Conservation (phyloP, 225 moss, liverwort and hornwort species). For the Bryum argenteum region DNA sequence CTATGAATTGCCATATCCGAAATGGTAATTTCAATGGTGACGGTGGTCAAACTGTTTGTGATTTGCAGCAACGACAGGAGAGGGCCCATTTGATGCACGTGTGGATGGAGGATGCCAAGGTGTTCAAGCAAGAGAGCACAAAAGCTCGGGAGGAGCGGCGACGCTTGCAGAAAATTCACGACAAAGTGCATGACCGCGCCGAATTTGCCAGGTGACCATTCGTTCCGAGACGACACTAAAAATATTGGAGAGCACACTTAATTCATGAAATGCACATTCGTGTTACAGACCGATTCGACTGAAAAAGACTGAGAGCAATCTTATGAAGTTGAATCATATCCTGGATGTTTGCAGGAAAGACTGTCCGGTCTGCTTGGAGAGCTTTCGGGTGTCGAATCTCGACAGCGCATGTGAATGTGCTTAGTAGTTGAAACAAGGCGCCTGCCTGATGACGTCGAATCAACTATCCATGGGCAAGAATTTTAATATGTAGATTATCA, state of each 20-base stretch:
- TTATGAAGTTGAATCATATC: neutral
- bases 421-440: neutral
- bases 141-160: constrained; percentile 44
- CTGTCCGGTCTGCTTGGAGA: constrained; percentile 43
- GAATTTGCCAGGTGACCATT: constrained; percentile 22
- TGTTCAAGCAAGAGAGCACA: constrained; percentile 45
- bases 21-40: too few relatives aligned
- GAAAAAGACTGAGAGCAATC: neutral
- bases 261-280: neutral
- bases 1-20: too few relatives aligned
- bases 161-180: constrained; percentile 50
- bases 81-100: constrained; percentile 38
- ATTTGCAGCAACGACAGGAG: constrained; percentile 34
- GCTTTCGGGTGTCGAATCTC: constrained; percentile 21
- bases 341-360: constrained; percentile 33
- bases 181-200: constrained; percentile 46
- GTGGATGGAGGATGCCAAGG: constrained; percentile 48
- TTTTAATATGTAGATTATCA: neutral
- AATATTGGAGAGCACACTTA: too few relatives aligned
- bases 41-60: neutral
- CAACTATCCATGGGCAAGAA: neutral
- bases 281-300: neutral
- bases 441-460: neutral
- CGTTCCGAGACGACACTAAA: too few relatives aligned
- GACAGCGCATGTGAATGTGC: neutral